Percentiles rank a stretch among this genome's conserved stretches.
phyloP scores from a whole-genome alignment of 2,329 filamentous ascomycete genomes.

The Bisporella sp. region DNA sequence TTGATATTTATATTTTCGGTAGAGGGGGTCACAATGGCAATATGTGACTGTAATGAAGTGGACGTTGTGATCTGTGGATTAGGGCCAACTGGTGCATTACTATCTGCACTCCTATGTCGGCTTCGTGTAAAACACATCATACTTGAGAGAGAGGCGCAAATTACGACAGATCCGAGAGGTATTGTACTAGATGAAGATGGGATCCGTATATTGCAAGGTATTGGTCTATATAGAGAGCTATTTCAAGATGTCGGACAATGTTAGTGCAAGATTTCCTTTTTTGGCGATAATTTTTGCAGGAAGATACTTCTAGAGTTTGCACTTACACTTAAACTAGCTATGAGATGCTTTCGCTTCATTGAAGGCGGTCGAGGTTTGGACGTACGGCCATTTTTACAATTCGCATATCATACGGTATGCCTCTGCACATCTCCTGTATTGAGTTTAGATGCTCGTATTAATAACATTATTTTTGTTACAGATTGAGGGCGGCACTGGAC shows the following conservation, averaged over 20 bases:
- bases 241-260: conserved; percentile 17
- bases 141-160: conserved; percentile 21
- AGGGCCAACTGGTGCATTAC: conserved; percentile 23
- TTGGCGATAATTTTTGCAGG: not conserved
- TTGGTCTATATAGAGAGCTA: conserved; percentile 20
- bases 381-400: conserved; percentile 4
- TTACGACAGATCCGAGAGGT: conserved; percentile 25
- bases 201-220: conserved; percentile 20
- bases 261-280: not conserved
- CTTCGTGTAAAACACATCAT: conserved; percentile 14
- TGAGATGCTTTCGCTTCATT: conserved; percentile 8
- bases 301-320: not conserved
- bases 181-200: conserved; percentile 28
- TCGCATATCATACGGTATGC: conserved; percentile 8
- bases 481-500: conserved; percentile 23
- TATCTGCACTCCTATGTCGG: conserved; percentile 15
- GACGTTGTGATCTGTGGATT: conserved; percentile 22
- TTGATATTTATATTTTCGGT: no score
- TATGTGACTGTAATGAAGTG: not conserved
- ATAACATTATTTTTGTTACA: conserved; percentile 1
- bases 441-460: no score
- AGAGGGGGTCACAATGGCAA: no score
- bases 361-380: conserved; percentile 1
- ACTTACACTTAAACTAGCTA: not conserved
- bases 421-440: not conserved